Evolutionary conservation across 1,284 basidiomycete species (phyloP).

Genomic region (Ustilago lituana): DNA sequence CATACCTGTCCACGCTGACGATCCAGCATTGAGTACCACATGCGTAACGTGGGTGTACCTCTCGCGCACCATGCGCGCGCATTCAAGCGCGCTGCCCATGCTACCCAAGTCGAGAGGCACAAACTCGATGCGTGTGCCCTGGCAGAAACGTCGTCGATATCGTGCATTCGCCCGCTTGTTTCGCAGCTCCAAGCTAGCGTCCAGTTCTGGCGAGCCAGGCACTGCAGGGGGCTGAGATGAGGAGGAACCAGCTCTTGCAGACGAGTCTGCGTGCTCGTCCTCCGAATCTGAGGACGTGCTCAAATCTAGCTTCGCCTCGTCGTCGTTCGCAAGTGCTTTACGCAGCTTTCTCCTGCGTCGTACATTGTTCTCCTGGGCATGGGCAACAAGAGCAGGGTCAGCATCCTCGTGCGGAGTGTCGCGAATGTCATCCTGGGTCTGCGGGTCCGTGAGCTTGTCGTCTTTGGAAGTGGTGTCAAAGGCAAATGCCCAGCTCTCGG

Average conservation of each 20-base stretch:
- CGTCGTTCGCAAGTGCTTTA: constrained; percentile 36
- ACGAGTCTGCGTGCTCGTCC: constrained; percentile 6
- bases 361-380: constrained; percentile 46
- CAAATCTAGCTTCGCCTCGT: constrained; percentile 11
- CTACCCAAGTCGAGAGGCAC: constrained; percentile 65
- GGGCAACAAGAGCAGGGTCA: constrained; percentile 49
- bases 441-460: constrained; percentile 43
- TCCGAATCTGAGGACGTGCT: constrained; percentile 8
- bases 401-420: constrained; percentile 55
- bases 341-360: constrained; percentile 42
- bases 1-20: constrained; percentile 63
- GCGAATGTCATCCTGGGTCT: constrained; percentile 42
- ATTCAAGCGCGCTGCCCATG: constrained; percentile 61
- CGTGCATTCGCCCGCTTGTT: constrained; percentile 52
- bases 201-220: constrained; percentile 29
- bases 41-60: constrained; percentile 65
- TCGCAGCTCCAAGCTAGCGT: constrained; percentile 42
- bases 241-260: background rate
- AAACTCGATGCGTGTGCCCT: constrained; percentile 62
- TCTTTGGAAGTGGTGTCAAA: constrained; percentile 39
- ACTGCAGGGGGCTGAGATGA: too few relatives aligned
- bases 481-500: constrained; percentile 47
- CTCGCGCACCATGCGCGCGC: constrained; percentile 53
- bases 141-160: constrained; percentile 60
- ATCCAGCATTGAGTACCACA: constrained; percentile 66